A percentile compares a stretch with the other conserved stretches of the same genome.
phyloP scores from a whole-genome alignment of 2,329 filamentous ascomycete genomes.

The Venturia aucupariae region DNA sequence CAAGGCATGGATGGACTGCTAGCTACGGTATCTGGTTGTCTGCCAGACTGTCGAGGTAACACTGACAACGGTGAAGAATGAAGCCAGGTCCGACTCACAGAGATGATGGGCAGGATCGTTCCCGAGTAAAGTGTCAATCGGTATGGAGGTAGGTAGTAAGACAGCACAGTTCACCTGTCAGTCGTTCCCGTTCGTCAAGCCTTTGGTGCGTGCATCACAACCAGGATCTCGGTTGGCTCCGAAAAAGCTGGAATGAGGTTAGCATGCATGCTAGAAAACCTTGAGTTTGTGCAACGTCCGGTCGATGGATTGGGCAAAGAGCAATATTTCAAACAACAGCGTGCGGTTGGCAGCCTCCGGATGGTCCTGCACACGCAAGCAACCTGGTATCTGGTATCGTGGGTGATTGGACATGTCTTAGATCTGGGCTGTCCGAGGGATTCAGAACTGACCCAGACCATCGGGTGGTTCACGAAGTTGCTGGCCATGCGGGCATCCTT shows the following conservation, averaged over 20 bases:
- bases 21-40: neutral
- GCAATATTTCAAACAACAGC: neutral
- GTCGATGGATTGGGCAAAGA: neutral
- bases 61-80: neutral
- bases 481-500: neutral
- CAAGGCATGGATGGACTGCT: neutral
- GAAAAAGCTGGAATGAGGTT: neutral
- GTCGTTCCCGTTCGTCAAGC: neutral
- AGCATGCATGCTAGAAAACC: neutral
- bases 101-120: neutral
- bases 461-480: neutral
- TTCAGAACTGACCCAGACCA: neutral
- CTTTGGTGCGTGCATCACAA: neutral
- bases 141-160: neutral
- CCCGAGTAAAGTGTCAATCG: neutral
- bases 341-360: neutral
- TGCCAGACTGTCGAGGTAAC: neutral
- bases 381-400: neutral
- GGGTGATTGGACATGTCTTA: neutral
- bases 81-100: neutral
- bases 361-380: conserved; percentile 1
- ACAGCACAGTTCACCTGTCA: neutral
- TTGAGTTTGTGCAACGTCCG: neutral
- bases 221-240: conserved; percentile 6
- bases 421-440: neutral